Base-by-base conservation (phyloP, 163 green algal genomes). In the Chloroidium sp. region DNA sequence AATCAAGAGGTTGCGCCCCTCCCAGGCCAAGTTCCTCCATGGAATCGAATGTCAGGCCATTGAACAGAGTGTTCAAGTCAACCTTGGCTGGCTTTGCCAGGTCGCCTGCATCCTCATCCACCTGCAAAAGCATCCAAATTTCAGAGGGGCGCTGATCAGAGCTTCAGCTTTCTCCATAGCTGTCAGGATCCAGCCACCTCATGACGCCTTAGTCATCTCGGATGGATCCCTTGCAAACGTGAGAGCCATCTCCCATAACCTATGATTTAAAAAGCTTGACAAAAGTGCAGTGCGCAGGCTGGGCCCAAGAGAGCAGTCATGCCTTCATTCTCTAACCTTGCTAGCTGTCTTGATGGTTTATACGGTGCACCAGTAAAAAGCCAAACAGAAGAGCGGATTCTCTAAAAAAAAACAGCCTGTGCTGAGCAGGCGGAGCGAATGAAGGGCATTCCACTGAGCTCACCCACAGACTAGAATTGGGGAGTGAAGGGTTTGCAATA, bases 51-150 rank as follows among this genome's bases (percentile, higher is more conserved):
- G 69, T 36, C 13, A 79, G 67, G 61, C 67, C 62, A 1, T n/a
- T 10, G n/a, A 86, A 84, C 2, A 84, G 76, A 1, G 59, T 64
- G 36, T n/a, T 59, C 2, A 87, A 76, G 8, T 84, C 80, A 1
- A 87, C 59, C 4, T n/a, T 76, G 3, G 69, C 81, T 12, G 82
- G 67, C 62, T 74, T 68, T 8, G 75, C 69, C 62, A 78, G 62
- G 1, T 84, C 69, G 69, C 81, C 62, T 1, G 8, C 74, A 60
- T 81, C 62, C 76, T 88, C 85, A 1, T 81, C 58, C 1, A 85
- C 61, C 81, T 82, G 74, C 62, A 62, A 4, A 3, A 74, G 75
- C 64, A 77, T 2, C 59, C 3, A 0, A 0, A 80, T 74, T 61
- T 14, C 67, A 1, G 2, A 12, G 0, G n/a, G n/a, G 59, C 72